Conservation (phyloP, 495 filamentous ascomycete species). For the Trichoderma asperelloides region DNA sequence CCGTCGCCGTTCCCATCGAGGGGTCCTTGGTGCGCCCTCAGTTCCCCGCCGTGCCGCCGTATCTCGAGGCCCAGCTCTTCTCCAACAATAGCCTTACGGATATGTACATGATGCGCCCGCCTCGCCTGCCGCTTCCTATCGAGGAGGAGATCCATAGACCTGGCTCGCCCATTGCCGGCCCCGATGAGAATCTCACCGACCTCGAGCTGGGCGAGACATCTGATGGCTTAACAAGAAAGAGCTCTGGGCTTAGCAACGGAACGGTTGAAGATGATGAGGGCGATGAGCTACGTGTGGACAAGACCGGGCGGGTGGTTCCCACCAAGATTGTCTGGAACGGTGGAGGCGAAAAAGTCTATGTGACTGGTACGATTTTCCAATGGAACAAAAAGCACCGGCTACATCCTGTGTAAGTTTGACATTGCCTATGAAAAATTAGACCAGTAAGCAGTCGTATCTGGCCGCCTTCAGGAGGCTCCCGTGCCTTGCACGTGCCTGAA, state of each 20-base stretch:
- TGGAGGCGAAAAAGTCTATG: slow-evolving; percentile 78
- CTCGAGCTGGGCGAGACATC: slow-evolving; percentile 32
- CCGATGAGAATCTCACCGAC: slow-evolving; percentile 43
- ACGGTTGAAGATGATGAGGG: slow-evolving; percentile 66
- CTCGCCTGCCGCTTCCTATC: slow-evolving; percentile 82
- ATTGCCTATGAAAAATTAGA: neutral
- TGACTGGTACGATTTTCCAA: slow-evolving; percentile 91
- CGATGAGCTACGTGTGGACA: slow-evolving; percentile 64
- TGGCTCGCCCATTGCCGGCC: slow-evolving; percentile 64
- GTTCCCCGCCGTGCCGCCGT: slow-evolving; percentile 16
- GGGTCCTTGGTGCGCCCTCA: slow-evolving; percentile 15
- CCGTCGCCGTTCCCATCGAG: slow-evolving; percentile 41
- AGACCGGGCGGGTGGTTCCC: slow-evolving; percentile 58
- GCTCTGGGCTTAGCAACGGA: slow-evolving; percentile 57
- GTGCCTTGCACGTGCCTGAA: neutral
- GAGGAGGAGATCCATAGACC: slow-evolving; percentile 79
- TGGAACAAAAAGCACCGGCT: slow-evolving; percentile 90
- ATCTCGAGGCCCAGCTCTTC: slow-evolving; percentile 13
- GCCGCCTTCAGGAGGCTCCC: too few relatives aligned
- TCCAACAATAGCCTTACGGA: slow-evolving; percentile 39
- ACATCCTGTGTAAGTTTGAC: slow-evolving; percentile 62
- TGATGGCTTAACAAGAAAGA: slow-evolving; percentile 42
- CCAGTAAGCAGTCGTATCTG: too few relatives aligned
- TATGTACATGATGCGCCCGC: slow-evolving; percentile 62
- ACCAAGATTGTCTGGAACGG: slow-evolving; percentile 76